These are phyloP conservation scores for Lachancea cidri DNA, from an alignment of 805 yeast species.

Conservation along the genomic window DNA sequence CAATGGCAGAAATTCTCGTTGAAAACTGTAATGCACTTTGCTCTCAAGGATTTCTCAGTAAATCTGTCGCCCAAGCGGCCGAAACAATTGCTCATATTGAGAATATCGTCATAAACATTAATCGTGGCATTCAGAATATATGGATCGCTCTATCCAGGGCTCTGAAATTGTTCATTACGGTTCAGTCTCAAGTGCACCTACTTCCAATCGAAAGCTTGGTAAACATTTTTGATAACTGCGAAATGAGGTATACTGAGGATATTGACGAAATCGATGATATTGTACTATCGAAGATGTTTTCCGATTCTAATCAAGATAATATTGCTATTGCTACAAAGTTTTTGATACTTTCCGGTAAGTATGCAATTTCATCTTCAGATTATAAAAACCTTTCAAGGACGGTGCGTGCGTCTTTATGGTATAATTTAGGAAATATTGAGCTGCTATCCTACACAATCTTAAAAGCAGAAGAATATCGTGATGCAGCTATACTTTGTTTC, in stretches of 20 bases:
- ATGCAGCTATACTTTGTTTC: constrained; percentile 49
- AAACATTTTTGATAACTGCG: constrained; percentile 21
- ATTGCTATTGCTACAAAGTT: constrained; percentile 37
- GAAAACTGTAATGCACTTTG: constrained; percentile 49
- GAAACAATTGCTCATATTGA: constrained; percentile 39
- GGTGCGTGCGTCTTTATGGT: constrained; percentile 50
- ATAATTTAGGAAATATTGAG: constrained; percentile 68
- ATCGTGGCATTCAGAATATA: constrained; percentile 41
- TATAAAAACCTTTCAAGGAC: constrained; percentile 35
- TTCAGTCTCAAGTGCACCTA: constrained; percentile 47
- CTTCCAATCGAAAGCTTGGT: constrained; percentile 46
- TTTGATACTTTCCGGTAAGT: constrained; percentile 43
- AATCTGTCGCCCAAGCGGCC: constrained; percentile 48
- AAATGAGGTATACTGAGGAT: constrained; percentile 7
- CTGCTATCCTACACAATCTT: constrained; percentile 40
- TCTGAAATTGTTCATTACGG: constrained; percentile 45
- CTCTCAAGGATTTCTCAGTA: constrained; percentile 58
- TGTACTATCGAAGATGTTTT: constrained; percentile 14
- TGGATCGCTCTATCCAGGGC: constrained; percentile 67
- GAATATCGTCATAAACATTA: constrained; percentile 13
- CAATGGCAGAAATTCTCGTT: constrained; percentile 53
- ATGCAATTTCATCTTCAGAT: constrained; percentile 33
- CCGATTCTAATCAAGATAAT: constrained; percentile 22
- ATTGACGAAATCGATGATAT: constrained; percentile 30
- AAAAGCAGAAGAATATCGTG: constrained; percentile 34